Conservation (phyloP, 208 protist species). For the Herpetomonas samuelpessoai region DNA sequence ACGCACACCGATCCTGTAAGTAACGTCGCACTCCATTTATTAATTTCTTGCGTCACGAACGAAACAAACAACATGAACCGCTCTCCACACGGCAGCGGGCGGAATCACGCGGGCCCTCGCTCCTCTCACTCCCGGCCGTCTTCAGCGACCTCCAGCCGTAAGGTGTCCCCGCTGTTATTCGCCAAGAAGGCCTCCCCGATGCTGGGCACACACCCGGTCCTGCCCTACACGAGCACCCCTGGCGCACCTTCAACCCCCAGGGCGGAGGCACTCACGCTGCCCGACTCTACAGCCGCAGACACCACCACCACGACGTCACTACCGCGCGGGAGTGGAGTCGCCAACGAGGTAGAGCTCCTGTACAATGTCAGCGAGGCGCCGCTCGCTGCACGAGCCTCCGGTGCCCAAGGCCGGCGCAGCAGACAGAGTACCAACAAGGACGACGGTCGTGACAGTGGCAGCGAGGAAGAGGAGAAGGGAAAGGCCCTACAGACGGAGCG, state of each 20-base stretch:
- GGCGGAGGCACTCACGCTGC: neutral
- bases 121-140: neutral
- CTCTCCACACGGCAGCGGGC: neutral
- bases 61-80: too few relatives aligned
- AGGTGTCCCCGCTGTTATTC: neutral
- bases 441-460: too few relatives aligned
- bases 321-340: too few relatives aligned
- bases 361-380: neutral
- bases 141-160: neutral
- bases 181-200: neutral
- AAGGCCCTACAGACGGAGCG: too few relatives aligned
- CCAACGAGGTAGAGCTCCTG: neutral
- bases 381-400: too few relatives aligned
- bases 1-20: too few relatives aligned
- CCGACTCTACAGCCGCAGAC: neutral
- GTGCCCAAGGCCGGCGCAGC: neutral
- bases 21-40: too few relatives aligned
- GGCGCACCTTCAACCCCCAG: neutral
- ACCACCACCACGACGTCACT: too few relatives aligned
- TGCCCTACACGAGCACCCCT: neutral
- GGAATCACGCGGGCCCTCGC: neutral
- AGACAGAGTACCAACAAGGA: neutral
- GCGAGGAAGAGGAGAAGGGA: too few relatives aligned
- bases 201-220: neutral
- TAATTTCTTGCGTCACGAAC: too few relatives aligned